Conservation (phyloP, 257 asterid species). For the Cordia subcordata region DNA sequence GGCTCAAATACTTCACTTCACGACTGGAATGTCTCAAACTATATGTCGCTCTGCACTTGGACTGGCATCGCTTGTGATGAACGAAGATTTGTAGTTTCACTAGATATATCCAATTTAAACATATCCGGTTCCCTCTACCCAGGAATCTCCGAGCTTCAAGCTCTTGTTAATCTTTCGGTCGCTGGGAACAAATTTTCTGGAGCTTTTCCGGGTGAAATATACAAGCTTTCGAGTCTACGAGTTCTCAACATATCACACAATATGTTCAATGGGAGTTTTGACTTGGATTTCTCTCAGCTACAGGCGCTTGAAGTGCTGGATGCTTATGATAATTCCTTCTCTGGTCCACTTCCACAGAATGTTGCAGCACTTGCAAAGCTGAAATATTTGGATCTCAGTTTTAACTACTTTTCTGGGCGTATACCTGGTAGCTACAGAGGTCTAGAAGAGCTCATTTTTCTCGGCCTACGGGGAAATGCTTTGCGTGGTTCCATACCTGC, state of each 20-base stretch:
- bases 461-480: constrained; percentile 34
- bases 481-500: constrained; percentile 28
- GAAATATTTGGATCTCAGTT: constrained; percentile 30
- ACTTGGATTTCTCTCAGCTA: constrained; percentile 23
- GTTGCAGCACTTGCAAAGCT: constrained; percentile 19
- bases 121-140: constrained; percentile 32
- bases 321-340: constrained; percentile 36
- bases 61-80: constrained; percentile 29
- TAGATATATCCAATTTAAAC: constrained; percentile 39
- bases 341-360: constrained; percentile 27
- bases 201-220: constrained; percentile 6
- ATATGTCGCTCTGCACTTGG: constrained; percentile 26
- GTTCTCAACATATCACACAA: constrained; percentile 33
- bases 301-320: constrained; percentile 23
- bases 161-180: constrained; percentile 19
- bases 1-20: constrained; percentile 18
- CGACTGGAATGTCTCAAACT: constrained; percentile 32
- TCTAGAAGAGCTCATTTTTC: constrained; percentile 20
- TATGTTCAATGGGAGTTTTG: constrained; percentile 25
- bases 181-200: constrained; percentile 27
- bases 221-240: constrained; percentile 10
- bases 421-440: constrained; percentile 26
- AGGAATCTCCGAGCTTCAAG: constrained; percentile 21
- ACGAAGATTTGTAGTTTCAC: constrained; percentile 21
- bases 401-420: constrained; percentile 34